Conservation (phyloP, 257 asterid species). For the Orobanche coerulescens region DNA sequence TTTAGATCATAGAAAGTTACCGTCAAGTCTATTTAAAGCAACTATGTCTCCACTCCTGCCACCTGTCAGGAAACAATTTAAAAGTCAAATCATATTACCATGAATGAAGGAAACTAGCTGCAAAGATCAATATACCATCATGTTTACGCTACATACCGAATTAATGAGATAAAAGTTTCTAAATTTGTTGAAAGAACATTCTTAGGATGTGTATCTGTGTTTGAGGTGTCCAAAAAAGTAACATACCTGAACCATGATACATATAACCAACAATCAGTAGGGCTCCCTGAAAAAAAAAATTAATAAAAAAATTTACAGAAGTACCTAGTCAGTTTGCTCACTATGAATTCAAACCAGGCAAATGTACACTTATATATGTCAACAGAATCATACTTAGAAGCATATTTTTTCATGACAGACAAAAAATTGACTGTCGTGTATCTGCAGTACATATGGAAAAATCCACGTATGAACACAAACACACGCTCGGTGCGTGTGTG, state of each 20-base stretch:
- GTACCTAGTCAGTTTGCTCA: conserved; percentile 13
- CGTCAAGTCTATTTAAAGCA: conserved; percentile 61
- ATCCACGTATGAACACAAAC: not conserved
- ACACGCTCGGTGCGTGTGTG: not conserved
- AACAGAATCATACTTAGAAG: not conserved
- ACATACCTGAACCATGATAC: conserved; percentile 74
- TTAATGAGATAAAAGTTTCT: not conserved
- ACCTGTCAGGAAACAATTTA: conserved; percentile 38
- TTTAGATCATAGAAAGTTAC: conserved; percentile 27
- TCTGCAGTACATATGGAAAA: not conserved
- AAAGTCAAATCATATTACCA: conserved; percentile 21
- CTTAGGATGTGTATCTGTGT: not conserved
- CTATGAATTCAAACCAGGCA: conserved; percentile 5
- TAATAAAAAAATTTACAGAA: not conserved
- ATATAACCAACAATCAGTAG: conserved; percentile 73
- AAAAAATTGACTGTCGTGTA: not conserved
- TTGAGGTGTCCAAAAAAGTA: not conserved
- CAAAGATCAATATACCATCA: not conserved
- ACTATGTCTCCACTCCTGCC: conserved; percentile 43
- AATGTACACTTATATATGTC: not conserved
- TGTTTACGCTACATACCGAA: not conserved
- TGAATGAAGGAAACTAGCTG: not conserved
- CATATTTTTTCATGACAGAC: too few species aligned
- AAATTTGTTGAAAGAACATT: conserved; percentile 7
- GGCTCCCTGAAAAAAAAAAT: conserved; percentile 56